Base-by-base conservation (phyloP, 169 alveolate genomes). In the Cystoisospora suis region DNA sequence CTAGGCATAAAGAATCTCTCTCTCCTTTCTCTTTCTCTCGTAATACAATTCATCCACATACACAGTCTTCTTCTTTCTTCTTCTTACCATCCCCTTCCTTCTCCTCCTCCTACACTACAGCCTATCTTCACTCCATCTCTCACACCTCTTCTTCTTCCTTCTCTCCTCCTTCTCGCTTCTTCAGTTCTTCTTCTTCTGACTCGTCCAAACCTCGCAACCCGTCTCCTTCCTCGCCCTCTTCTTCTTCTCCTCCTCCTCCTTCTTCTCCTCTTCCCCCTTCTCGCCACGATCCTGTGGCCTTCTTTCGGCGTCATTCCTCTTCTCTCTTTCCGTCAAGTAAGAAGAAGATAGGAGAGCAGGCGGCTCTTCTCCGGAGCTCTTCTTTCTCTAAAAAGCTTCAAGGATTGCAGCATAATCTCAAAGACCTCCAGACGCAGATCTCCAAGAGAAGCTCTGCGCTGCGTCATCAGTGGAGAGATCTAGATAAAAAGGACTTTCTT, bases 241-340 rank as follows among this genome's bases (percentile, higher is more conserved):
- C 83, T 32, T 34, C 83, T 38, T 36, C 83, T 27, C 42, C 83
- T 40, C 42, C 58, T 40, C 32, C 58, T n/a, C 1, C 3, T 5
- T 38, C 34, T 4, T 6, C 45, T 6, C 46, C 81, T 59, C 75
- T 38, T 5, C 12, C 56, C 9, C 83, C 58, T 12, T 72, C 42
- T 72, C 42, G 58, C 3, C 83, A 56, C 29, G 53, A 65, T 20
- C 77, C 42, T 44, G 77, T 27, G 5, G 77, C 77, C 45, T 65
- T 65, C 2, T 65, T 65, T 20, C 77, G 46, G 83, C 83, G 83
- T n/a, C n/a, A n/a, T n/a, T n/a, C n/a, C n/a, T n/a, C n/a, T n/a
- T n/a, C n/a, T n/a, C n/a, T n/a, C n/a, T n/a, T n/a, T n/a, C n/a
- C n/a, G n/a, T n/a, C n/a, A n/a, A n/a, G n/a, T n/a, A n/a, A n/a